Evolutionary conservation across 148 eudicot genomes (phyloP), one percentile per base, ranked within the genome.

Genomic region (Rhododendron simsii): DNA sequence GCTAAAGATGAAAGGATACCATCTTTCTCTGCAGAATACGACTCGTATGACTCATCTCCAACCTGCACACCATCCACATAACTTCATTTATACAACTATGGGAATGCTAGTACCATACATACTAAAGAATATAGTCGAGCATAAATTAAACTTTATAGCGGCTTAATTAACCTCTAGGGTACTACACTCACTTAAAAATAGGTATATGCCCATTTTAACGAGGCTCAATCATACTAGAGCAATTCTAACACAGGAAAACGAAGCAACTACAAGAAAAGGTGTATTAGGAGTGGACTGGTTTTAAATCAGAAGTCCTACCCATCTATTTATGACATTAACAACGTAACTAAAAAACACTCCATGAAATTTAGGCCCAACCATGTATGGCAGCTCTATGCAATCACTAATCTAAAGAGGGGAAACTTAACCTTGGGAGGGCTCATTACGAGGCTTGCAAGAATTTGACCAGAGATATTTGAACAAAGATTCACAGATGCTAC

Each of bases 401-500:
- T 77, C 41, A 82, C 37, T 13, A 83, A 80, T 39, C 11, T 28
- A 83, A 21, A 73, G 13, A 67, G 77, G 45, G 69, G 86, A 63
- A 50, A 35, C 65, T 78, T 78, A 85, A 96, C 99, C 99, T 95
- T 97, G 21, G 98, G 99, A 61, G 99, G 99, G 89, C 83, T 93
- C 98, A 97, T 95, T 79, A 97, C 90, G 47, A 97, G 95, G 90
- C 98, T 97, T 83, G 98, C 92, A 86, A 97, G 98, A 85, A 97
- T 95, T 90, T 97, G 99, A 78, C 99, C 98, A 35, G 96, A 91
- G 18, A 97, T 94, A 87, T 95, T 97, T 35, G 99, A 95, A 78
- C 99, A 95, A 83, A 94, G 90, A 82, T 94, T 95, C 45, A 95
- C 98, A 51, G 99, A 95, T 80, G 99, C 98, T 45, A 96, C 89